phyloP scores from a whole-genome alignment of 768 basidiomycete genomes.

The Mycena floridula region DNA sequence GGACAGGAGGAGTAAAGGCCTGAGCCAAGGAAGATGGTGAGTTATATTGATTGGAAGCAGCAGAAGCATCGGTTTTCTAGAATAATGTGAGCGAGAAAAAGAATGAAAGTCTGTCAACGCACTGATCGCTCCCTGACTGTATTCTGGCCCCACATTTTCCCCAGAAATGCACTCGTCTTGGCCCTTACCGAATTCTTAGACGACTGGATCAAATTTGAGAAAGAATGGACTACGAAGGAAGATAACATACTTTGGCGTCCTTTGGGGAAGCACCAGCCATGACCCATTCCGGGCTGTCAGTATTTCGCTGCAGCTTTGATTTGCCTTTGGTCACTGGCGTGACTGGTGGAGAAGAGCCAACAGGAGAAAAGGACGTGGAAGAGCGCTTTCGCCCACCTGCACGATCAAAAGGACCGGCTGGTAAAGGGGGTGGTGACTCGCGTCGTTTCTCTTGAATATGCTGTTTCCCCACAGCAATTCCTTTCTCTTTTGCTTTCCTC shows the following conservation, averaged over 20 bases:
- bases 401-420: constrained; percentile 28
- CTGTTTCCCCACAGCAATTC: constrained; percentile 29
- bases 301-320: constrained; percentile 27
- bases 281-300: constrained; percentile 40
- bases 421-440: constrained; percentile 40
- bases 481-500: constrained; percentile 73
- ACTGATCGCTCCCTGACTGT: constrained; percentile 68
- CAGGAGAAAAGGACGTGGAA: constrained; percentile 35
- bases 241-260: constrained; percentile 39
- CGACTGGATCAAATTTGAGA: constrained; percentile 25
- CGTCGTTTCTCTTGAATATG: constrained; percentile 22
- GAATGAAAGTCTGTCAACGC: constrained; percentile 18
- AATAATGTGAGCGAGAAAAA: constrained; percentile 9
- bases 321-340: constrained; percentile 31
- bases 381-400: constrained; percentile 32
- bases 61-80: constrained; percentile 52
- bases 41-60: constrained; percentile 25
- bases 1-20: constrained; percentile 44
- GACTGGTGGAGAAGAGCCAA: constrained; percentile 17
- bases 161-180: constrained; percentile 77
- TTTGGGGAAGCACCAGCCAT: constrained; percentile 41
- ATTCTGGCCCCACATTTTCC: constrained; percentile 67
- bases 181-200: constrained; percentile 62
- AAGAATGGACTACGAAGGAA: neutral
- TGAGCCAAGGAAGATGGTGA: constrained; percentile 36